These are phyloP conservation scores for Fusarium pseudonygamai DNA, from an alignment of 2,329 filamentous ascomycete species.

Conservation along the genomic window DNA sequence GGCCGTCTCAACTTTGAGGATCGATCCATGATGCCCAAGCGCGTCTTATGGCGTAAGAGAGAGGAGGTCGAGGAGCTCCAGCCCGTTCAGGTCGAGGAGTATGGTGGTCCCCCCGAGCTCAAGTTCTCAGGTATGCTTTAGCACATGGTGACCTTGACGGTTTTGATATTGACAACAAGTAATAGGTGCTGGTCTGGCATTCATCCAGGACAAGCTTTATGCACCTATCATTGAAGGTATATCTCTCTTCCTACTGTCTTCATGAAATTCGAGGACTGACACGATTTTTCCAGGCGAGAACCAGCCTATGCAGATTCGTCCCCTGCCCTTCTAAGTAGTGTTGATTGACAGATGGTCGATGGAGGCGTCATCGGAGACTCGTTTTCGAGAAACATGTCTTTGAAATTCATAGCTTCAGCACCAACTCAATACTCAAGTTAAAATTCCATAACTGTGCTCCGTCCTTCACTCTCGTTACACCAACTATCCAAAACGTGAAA, in stretches of 20 bases:
- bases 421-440: background rate
- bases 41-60: background rate
- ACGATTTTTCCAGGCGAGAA: rapidly evolving
- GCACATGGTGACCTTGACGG: rapidly evolving
- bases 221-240: background rate
- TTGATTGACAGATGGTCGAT: rapidly evolving
- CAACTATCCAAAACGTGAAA: rapidly evolving
- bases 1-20: slow-evolving; percentile 6
- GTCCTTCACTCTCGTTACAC: rapidly evolving
- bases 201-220: background rate
- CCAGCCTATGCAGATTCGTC: background rate
- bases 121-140: background rate
- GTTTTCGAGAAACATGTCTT: background rate
- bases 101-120: background rate
- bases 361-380: background rate
- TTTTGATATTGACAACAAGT: background rate
- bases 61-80: background rate
- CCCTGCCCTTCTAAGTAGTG: background rate
- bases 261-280: background rate
- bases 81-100: background rate
- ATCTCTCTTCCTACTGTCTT: rapidly evolving
- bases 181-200: background rate
- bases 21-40: slow-evolving; percentile 6
- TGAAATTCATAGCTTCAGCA: background rate
- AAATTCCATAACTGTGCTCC: rapidly evolving